Evolutionary conservation across 1,139 yeast species (phyloP).

Genomic region (Yamadazyma taylorii): DNA sequence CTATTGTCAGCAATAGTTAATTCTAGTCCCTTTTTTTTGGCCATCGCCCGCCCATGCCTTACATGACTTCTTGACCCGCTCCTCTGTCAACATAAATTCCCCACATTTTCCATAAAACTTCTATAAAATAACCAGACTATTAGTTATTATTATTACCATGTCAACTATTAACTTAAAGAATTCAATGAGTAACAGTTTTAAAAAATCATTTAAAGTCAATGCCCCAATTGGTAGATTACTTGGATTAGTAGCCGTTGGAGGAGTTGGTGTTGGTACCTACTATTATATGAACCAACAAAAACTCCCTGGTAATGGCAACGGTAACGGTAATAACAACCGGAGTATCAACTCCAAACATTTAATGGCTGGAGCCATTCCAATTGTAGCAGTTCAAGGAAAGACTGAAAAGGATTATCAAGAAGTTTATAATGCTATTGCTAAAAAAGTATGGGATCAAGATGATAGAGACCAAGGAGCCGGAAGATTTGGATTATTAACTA

Average conservation of each 20-base stretch:
- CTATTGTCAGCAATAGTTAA: no score
- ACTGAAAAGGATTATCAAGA: slow-evolving; percentile 62
- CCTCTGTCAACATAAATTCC: no score
- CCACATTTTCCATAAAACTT: no score
- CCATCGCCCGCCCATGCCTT: no score
- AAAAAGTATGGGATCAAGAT: slow-evolving; percentile 69
- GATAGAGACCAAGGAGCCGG: slow-evolving; percentile 76
- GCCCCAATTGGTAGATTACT: neutral
- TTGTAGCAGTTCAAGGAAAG: slow-evolving; percentile 30
- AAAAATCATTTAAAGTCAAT: neutral
- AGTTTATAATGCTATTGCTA: slow-evolving; percentile 78
- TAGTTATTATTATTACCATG: no score
- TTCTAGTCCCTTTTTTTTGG: no score
- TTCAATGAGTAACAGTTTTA: neutral
- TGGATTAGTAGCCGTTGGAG: neutral
- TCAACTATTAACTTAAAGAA: slow-evolving; percentile 2
- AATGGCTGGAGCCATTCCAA: slow-evolving; percentile 12
- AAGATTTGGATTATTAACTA: slow-evolving; percentile 59
- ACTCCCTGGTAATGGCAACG: neutral
- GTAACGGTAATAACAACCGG: neutral
- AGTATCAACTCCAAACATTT: slow-evolving; percentile 3
- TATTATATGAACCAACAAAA: neutral
- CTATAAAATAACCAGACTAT: no score
- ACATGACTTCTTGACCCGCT: neutral
- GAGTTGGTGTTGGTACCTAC: slow-evolving; percentile 3